Evolutionary conservation across 2,329 filamentous ascomycete genomes (phyloP), one percentile per base, ranked within the genome.

Genomic region (Metarhizium anisopliae): DNA sequence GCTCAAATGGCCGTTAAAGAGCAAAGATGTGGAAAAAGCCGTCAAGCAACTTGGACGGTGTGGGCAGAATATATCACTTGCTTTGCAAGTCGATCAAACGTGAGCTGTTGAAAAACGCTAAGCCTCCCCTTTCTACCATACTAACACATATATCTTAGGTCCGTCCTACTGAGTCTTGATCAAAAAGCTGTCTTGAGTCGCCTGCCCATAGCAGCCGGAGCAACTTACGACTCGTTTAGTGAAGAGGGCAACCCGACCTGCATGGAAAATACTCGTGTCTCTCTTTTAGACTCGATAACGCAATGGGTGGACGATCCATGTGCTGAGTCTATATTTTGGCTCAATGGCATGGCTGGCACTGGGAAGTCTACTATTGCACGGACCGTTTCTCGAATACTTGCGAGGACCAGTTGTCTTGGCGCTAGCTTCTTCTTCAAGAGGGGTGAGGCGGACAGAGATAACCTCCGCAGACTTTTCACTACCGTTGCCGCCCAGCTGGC

Each of bases 341-440:
- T 74, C 0, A 68, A 67, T 11, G 71, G 70, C 6, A 71, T 70
- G 63, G 70, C 69, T 13, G 70, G 71, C 0, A 73, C 68, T 0
- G 70, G 71, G 1, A 74, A 73, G 47, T 74, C 71, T 0, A 74
- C 70, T 6, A 69, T 74, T 7, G 65, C 68, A 3, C 68, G 66
- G 0, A 71, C 69, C 1, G 20, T 72, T 3, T 54, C 59, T 10
- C 51, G 38, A 4, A 25, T 7, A 59, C 66, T 18, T 30, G 50
- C 47, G 4, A 18, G 49, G 1, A 49, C 42, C 2, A 29, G 38
- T 6, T 25, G 43, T 7, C 65, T 74, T 20, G 68, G 64, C 20
- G 69, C 68, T 1, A 73, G 68, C 54, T 77, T 77, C 59, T 76
- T 76, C 64, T 78, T 78, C 25, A 25, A 25, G 54, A 69, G 64